Percentiles rank a stretch among this genome's conserved stretches.
Evolutionary conservation across 176 grass and related monocot genomes (phyloP).

Genomic region (Oryza meyeriana): DNA sequence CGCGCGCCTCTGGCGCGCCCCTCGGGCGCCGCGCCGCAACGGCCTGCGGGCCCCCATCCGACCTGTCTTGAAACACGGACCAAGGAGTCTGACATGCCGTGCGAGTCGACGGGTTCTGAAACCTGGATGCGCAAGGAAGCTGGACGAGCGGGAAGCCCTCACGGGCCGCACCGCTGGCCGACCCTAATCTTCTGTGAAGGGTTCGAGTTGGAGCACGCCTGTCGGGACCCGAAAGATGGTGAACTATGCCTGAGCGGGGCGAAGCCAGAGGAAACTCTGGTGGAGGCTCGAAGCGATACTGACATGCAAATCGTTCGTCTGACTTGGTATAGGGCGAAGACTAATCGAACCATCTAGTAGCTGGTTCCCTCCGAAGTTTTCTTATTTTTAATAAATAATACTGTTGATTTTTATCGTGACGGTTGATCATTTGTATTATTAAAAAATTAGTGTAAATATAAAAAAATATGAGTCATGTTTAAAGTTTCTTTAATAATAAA

Average conservation of each 20-base stretch:
- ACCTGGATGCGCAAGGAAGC: too few species aligned
- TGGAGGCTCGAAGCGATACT: conserved; percentile 72
- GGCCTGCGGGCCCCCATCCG: too few species aligned
- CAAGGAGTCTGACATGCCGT: conserved; percentile 64
- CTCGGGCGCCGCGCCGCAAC: too few species aligned
- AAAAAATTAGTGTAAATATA: too few species aligned
- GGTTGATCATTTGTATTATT: too few species aligned
- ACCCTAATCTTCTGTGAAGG: conserved; percentile 56
- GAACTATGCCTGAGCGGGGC: conserved; percentile 65
- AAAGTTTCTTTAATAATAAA: too few species aligned
- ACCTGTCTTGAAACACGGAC: conserved; percentile 83
- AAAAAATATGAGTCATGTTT: too few species aligned
- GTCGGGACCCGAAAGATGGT: conserved; percentile 68
- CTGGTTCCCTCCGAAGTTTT: conserved; percentile 61
- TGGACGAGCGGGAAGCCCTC: too few species aligned
- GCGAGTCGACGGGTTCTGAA: too few species aligned
- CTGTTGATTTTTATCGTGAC: too few species aligned
- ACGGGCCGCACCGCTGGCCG: conserved; percentile 32
- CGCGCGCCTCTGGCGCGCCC: too few species aligned
- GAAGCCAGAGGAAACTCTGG: conserved; percentile 75
- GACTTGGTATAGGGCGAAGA: conserved; percentile 82
- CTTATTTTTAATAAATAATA: too few species aligned
- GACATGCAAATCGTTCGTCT: conserved; percentile 70
- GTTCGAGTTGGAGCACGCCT: conserved; percentile 59
- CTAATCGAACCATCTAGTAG: conserved; percentile 82